Base-by-base conservation (phyloP, 1,284 basidiomycete genomes). In the Heterobasidion occidentale region DNA sequence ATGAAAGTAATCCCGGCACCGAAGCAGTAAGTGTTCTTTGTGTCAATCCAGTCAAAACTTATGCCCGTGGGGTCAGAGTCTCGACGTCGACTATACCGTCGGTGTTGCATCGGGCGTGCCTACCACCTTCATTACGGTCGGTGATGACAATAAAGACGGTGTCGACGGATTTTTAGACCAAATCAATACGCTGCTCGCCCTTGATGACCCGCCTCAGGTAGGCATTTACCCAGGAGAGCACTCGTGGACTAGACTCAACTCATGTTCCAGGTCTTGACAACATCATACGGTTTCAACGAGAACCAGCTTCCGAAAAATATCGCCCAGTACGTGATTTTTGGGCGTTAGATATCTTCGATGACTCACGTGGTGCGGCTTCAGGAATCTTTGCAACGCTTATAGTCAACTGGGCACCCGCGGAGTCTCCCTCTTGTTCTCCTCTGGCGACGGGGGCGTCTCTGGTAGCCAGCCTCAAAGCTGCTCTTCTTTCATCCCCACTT, bases 141-240 rank as follows among this genome's bases (percentile, higher is more conserved):
- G 56, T 6, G 36, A 46, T 19, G n/a, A 42, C 46, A 49, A 17
- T 17, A 36, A 27, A 17, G 65, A 64, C 47, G 62, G 62, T 12
- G 60, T 65, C 27, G 55, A 54, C 12, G 64, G 65, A 17, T 66
- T 69, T 59, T 59, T 67, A 33, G 67, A 70, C 56, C 68, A 68
- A 57, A 68, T 70, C 60, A 68, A 71, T 60, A 61, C 62, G 46
- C 61, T 74, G 34, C 63, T 67, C 46, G 71, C 74, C 48, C 61
- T 66, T 1, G 70, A 70, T 36, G 72, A 77, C 19, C 51, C 61
- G 7, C 80, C 82, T 2, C 74, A 77, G 51, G 77, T 78, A 1
- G 70, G 83, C 56, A 76, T 77, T 2, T 84, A 81, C 20, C 66
- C 62, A 14, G n/a, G 7, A 14, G 27, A 14, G n/a, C 14, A 12